Conservation (phyloP, 768 basidiomycete species). For the Fomitopsis serialis region DNA sequence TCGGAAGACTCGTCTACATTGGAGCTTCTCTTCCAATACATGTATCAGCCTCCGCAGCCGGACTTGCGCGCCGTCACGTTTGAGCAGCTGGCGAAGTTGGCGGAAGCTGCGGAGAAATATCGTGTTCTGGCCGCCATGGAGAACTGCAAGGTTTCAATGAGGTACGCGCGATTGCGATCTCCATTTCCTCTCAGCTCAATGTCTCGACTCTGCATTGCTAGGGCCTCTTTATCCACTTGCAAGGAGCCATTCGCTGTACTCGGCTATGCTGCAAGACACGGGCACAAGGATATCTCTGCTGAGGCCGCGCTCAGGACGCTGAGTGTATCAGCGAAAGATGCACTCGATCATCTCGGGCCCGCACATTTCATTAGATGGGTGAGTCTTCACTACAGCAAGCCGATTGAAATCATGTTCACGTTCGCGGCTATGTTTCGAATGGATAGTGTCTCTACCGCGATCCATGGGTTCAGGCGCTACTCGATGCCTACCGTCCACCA, state of each 20-base stretch:
- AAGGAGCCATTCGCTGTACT: not conserved
- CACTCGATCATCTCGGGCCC: not conserved
- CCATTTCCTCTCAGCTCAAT: not conserved
- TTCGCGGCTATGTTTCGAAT: not conserved
- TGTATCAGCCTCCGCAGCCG: not conserved
- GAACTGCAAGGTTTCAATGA: not conserved
- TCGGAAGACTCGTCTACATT: not conserved
- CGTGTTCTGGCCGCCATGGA: not conserved
- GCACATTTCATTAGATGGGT: not conserved
- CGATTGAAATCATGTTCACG: not conserved
- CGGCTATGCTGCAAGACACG: not conserved
- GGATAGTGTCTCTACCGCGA: not conserved
- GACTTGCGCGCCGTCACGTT: not conserved
- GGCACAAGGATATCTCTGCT: not conserved
- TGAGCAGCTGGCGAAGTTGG: not conserved
- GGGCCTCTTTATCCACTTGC: not conserved
- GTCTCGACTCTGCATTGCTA: not conserved
- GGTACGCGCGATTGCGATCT: not conserved
- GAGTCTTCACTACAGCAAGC: not conserved
- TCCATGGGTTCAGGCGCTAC: not conserved
- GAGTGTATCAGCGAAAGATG: not conserved
- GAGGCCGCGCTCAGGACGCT: not conserved
- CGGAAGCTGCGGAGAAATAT: slow-evolving; percentile 1
- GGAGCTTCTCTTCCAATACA: slow-evolving; percentile 1
- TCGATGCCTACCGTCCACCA: not conserved